Percentiles rank a stretch among this genome's conserved stretches.
These are phyloP conservation scores for Retiboletus flavoniger DNA, from an alignment of 1,284 basidiomycete genomes.

Conservation along the genomic window DNA sequence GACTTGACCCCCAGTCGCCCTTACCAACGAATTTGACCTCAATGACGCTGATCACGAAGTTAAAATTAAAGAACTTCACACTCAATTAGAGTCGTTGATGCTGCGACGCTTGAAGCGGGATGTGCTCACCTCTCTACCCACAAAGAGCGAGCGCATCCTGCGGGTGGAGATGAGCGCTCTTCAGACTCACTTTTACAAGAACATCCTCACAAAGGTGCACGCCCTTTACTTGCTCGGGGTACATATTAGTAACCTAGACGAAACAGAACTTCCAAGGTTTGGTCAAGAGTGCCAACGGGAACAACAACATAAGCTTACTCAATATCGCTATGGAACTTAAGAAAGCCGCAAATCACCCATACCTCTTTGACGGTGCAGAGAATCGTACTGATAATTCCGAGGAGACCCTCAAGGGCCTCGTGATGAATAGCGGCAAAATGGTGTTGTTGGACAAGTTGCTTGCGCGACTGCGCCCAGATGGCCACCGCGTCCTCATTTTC, in stretches of 20 bases:
- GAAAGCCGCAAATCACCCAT: slow-evolving; percentile 98
- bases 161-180: slow-evolving; percentile 97
- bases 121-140: slow-evolving; percentile 95
- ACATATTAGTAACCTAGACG: slow-evolving; percentile 9
- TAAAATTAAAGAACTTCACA: slow-evolving; percentile 94
- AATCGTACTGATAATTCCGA: slow-evolving; percentile 71
- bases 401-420: slow-evolving; percentile 91
- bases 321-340: slow-evolving; percentile 98
- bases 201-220: slow-evolving; percentile 89
- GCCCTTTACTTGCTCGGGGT: not conserved
- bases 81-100: slow-evolving; percentile 94
- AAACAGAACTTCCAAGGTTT: slow-evolving; percentile 88
- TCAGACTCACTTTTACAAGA: slow-evolving; percentile 99
- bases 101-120: slow-evolving; percentile 93
- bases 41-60: slow-evolving; percentile 89
- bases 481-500: slow-evolving; percentile 97
- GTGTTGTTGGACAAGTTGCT: slow-evolving; percentile 95
- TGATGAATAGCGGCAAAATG: slow-evolving; percentile 98
- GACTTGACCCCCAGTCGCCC: slow-evolving; percentile 52
- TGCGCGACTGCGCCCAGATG: slow-evolving; percentile 83
- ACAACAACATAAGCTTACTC: slow-evolving; percentile 87
- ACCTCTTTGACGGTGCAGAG: slow-evolving; percentile 96
- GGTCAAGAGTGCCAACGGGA: slow-evolving; percentile 82
- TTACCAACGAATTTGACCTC: slow-evolving; percentile 94
- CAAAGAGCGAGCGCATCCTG: slow-evolving; percentile 97